Evolutionary conservation across 306 rosid species (phyloP).

Genomic region (Cucurbita pepo): DNA sequence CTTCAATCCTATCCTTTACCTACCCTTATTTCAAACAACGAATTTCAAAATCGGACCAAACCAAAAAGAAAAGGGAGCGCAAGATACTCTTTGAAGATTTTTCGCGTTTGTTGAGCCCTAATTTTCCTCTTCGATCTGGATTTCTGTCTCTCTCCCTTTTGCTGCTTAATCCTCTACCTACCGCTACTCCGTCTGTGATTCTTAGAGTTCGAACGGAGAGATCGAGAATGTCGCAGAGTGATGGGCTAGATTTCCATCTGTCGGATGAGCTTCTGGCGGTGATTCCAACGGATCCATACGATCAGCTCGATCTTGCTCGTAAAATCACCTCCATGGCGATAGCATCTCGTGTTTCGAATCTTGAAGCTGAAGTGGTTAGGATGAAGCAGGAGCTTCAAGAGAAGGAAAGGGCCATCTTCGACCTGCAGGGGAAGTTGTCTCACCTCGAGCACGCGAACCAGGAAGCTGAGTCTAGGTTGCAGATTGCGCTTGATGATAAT

Average conservation of each 20-base stretch:
- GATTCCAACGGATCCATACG: constrained; percentile 73
- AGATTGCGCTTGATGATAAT: constrained; percentile 44
- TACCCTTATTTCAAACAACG: not conserved
- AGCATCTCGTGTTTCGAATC: constrained; percentile 66
- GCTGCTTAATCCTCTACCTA: not conserved
- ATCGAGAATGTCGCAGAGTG: constrained; percentile 20
- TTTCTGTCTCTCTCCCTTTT: not conserved
- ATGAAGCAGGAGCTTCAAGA: constrained; percentile 46
- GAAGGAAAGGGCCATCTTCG: constrained; percentile 35
- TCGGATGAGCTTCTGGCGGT: constrained; percentile 56
- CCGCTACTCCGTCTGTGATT: constrained; percentile 1
- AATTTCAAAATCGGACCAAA: not conserved
- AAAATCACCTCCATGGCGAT: constrained; percentile 90
- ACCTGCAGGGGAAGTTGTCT: constrained; percentile 42
- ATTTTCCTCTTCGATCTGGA: not conserved
- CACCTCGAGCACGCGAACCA: constrained; percentile 28
- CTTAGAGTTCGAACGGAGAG: not conserved
- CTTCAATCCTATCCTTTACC: not conserved
- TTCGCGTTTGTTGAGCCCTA: not conserved
- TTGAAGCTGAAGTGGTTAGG: constrained; percentile 43
- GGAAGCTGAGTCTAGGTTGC: constrained; percentile 42
- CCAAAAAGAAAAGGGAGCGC: not conserved
- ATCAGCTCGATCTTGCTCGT: constrained; percentile 90
- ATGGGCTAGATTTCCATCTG: constrained; percentile 39
- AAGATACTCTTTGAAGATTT: not conserved